Evolutionary conservation across 192 early-diverging fungal genomes (phyloP).

Genomic region (Rhizophagus prolifer): DNA sequence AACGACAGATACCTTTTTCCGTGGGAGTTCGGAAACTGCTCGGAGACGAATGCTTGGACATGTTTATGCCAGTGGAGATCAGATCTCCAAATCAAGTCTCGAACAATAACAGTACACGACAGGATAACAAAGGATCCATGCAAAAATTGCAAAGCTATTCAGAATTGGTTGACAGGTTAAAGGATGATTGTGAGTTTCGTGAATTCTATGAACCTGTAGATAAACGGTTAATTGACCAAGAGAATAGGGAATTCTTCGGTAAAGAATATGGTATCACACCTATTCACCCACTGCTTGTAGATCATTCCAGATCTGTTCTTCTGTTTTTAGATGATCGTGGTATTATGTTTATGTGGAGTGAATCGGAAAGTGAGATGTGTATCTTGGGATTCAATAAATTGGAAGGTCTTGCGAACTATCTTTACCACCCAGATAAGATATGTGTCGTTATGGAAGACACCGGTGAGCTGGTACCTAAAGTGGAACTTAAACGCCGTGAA

Average conservation of each 20-base stretch:
- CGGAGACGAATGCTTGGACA: not conserved
- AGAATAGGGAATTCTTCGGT: not conserved
- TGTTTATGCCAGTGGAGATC: not conserved
- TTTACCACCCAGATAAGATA: not conserved
- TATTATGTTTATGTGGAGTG: slow-evolving; percentile 10
- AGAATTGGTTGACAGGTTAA: not conserved
- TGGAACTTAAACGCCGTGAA: too few relatives aligned
- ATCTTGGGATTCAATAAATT: not conserved
- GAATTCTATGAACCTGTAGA: too few relatives aligned
- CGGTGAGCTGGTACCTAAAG: too few relatives aligned
- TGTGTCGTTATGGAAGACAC: not conserved
- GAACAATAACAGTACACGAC: not conserved
- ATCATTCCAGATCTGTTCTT: slow-evolving; percentile 5
- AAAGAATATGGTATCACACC: not conserved
- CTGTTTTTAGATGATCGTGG: slow-evolving; percentile 12
- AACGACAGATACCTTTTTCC: too few relatives aligned
- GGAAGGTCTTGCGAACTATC: not conserved
- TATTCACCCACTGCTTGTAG: not conserved
- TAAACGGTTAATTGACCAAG: too few relatives aligned
- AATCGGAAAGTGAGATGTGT: not conserved
- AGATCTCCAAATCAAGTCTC: not conserved
- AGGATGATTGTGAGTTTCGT: not conserved
- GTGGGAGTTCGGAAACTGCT: not conserved
- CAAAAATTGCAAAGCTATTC: not conserved
- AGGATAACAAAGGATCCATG: not conserved